Evolutionary conservation across 2,329 filamentous ascomycete genomes (phyloP).

Genomic region (Cryphonectria parasitica): DNA sequence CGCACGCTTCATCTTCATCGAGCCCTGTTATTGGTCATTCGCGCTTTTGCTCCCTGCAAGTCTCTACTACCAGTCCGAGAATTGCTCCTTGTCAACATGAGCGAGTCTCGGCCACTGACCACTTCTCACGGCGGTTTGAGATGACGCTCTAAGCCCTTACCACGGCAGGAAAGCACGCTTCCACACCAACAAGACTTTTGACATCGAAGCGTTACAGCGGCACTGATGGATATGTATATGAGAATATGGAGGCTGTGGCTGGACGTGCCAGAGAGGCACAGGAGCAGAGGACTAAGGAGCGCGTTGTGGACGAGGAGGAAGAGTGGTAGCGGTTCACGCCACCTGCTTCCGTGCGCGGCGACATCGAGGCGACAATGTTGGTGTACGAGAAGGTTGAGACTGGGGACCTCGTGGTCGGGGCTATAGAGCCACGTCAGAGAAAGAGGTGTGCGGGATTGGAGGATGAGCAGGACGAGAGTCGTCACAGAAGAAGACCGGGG

Average conservation of each 20-base stretch:
- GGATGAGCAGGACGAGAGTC: not conserved
- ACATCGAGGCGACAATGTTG: not conserved
- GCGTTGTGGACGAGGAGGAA: too few relatives aligned
- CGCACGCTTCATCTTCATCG: slow-evolving; percentile 14
- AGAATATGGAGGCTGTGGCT: slow-evolving; percentile 4
- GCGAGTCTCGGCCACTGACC: not conserved
- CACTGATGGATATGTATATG: not conserved
- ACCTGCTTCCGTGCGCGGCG: not conserved
- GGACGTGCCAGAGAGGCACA: not conserved
- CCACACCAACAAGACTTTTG: slow-evolving; percentile 31
- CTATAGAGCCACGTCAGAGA: not conserved
- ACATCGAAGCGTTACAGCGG: slow-evolving; percentile 8
- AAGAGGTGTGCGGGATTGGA: not conserved
- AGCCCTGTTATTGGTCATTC: not conserved
- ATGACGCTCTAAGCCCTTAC: not conserved
- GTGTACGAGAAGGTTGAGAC: not conserved
- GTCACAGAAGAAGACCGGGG: not conserved
- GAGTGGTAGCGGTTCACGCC: not conserved
- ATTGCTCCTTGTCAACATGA: not conserved
- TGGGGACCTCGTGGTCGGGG: not conserved
- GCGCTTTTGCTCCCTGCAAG: slow-evolving; percentile 33
- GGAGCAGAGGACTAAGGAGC: not conserved
- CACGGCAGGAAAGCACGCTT: slow-evolving; percentile 30
- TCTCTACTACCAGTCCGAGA: not conserved
- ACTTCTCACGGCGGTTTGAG: not conserved